Conservation (phyloP, 352 stramenopile species). For the Phytophthora rubi region DNA sequence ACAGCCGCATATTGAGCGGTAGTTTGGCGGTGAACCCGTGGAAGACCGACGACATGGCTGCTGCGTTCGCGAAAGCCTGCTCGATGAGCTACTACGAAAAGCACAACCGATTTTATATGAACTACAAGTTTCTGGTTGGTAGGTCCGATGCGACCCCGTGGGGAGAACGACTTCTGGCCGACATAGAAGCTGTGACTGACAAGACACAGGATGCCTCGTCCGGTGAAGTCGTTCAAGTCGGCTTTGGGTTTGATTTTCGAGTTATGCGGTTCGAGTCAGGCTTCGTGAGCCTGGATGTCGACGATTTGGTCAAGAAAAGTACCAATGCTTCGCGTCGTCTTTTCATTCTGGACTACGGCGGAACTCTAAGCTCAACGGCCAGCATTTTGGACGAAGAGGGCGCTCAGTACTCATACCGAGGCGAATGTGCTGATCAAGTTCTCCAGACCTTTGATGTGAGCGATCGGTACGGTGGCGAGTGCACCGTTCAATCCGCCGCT, state of each 20-base stretch:
- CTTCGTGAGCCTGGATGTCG: conserved; percentile 93
- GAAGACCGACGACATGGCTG: conserved; percentile 92
- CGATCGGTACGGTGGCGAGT: conserved; percentile 16
- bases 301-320: conserved; percentile 88
- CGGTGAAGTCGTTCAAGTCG: conserved; percentile 86
- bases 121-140: conserved; percentile 88
- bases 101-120: conserved; percentile 71
- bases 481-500: conserved; percentile 30
- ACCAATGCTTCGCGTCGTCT: conserved; percentile 64
- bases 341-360: conserved; percentile 98
- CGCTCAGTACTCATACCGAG: conserved; percentile 33
- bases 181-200: conserved; percentile 89
- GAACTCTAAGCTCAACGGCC: conserved; percentile 91
- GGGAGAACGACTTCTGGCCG: conserved; percentile 94
- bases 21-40: conserved; percentile 97
- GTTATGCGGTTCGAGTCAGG: conserved; percentile 95
- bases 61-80: conserved; percentile 63
- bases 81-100: conserved; percentile 86
- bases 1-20: conserved; percentile 96
- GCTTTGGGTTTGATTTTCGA: conserved; percentile 96
- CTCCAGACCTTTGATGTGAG: conserved; percentile 15
- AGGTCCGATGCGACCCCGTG: conserved; percentile 86
- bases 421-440: conserved; percentile 13
- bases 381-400: conserved; percentile 80
- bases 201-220: conserved; percentile 48